phyloP scores from a whole-genome alignment of 2,329 filamentous ascomycete species.

The Raffaelea arxii region DNA sequence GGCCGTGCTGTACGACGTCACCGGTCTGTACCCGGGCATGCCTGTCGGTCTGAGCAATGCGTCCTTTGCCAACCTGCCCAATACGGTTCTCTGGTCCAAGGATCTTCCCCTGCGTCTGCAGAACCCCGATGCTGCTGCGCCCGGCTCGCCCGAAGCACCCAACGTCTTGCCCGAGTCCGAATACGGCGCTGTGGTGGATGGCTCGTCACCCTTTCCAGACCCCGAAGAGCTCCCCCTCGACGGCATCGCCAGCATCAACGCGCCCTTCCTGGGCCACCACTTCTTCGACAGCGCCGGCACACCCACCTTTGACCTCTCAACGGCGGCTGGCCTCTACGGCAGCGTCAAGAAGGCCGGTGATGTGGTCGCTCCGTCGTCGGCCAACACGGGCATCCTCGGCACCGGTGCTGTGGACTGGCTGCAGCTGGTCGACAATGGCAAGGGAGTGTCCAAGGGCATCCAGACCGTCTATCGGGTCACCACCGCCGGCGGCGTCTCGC shows the following conservation, averaged over 20 bases:
- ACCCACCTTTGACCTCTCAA: slow-evolving; percentile 52
- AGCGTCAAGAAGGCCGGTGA: slow-evolving; percentile 37
- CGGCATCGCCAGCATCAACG: slow-evolving; percentile 15
- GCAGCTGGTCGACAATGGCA: slow-evolving; percentile 25
- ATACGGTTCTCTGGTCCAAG: slow-evolving; percentile 28
- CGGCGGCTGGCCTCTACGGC: slow-evolving; percentile 27
- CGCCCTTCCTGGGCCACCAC: slow-evolving; percentile 52
- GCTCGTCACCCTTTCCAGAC: slow-evolving; percentile 34
- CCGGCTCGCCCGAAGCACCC: slow-evolving; percentile 13
- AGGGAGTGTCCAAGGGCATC: slow-evolving; percentile 20
- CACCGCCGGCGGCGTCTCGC: slow-evolving; percentile 40
- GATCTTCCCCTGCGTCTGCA: slow-evolving; percentile 39
- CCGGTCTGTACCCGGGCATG: slow-evolving; percentile 37
- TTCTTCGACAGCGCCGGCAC: slow-evolving; percentile 47
- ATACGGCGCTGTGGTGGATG: slow-evolving; percentile 33
- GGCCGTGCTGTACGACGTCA: slow-evolving; percentile 51
- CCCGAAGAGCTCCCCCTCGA: slow-evolving; percentile 26
- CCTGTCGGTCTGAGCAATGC: slow-evolving; percentile 25
- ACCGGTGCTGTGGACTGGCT: slow-evolving; percentile 49
- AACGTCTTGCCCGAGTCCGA: slow-evolving; percentile 18
- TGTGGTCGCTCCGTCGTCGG: slow-evolving; percentile 40
- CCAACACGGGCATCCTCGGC: slow-evolving; percentile 34
- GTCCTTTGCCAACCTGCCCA: slow-evolving; percentile 30
- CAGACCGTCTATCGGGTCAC: slow-evolving; percentile 43
- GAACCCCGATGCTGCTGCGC: slow-evolving; percentile 16